Evolutionary conservation across 495 filamentous ascomycete genomes (phyloP).

Genomic region (Tuber calosporum): DNA sequence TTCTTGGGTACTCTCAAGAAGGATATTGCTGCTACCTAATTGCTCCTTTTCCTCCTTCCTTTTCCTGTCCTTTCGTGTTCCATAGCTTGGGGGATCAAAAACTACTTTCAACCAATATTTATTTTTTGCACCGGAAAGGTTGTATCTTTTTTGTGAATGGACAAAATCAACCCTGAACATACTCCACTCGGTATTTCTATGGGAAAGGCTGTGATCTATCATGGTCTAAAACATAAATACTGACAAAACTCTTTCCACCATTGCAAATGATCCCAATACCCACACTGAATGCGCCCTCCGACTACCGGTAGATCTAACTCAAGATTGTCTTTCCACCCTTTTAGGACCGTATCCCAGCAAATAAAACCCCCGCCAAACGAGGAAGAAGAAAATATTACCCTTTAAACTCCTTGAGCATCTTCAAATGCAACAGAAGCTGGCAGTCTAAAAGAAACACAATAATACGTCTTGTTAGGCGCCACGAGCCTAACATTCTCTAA

Average conservation of each 20-base stretch:
- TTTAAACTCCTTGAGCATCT: background rate
- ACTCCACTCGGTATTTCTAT: background rate
- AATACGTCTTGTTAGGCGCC: constrained; percentile 90
- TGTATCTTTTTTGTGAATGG: background rate
- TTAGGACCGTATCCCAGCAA: background rate
- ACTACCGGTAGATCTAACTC: background rate
- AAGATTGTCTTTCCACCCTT: background rate
- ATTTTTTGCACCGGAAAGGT: background rate
- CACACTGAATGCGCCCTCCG: background rate
- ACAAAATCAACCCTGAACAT: background rate
- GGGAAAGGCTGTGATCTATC: background rate
- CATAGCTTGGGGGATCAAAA: background rate
- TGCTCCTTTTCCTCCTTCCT: constrained; percentile 46
- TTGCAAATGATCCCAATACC: background rate
- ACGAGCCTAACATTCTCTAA: constrained; percentile 80
- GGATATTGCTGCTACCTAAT: constrained; percentile 65
- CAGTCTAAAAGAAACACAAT: constrained; percentile 84
- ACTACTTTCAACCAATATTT: background rate
- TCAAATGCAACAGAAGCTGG: constrained; percentile 74
- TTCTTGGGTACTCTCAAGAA: constrained; percentile 99
- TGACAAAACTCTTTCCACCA: background rate
- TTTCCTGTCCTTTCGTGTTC: constrained; percentile 52
- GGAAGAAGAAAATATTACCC: background rate
- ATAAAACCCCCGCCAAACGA: background rate
- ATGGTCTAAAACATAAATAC: background rate